phyloP scores from a whole-genome alignment of 768 basidiomycete species.

The Flagelloscypha sp. region DNA sequence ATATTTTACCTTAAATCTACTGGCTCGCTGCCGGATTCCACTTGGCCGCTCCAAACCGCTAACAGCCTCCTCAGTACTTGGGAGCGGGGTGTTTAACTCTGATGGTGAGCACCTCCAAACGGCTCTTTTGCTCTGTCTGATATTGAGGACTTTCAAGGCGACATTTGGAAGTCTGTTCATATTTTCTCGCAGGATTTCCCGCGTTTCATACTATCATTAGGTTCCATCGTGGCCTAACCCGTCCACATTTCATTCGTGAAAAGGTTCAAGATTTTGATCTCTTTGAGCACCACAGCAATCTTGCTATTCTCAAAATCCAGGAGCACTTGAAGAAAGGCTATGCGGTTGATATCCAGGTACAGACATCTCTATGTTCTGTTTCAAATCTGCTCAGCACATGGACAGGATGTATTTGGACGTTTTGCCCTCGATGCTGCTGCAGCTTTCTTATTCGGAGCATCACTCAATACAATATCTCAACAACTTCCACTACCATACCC shows the following conservation, averaged over 20 bases:
- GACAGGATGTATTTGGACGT: conserved; percentile 43
- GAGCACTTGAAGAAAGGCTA: conserved; percentile 35
- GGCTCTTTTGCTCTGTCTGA: not conserved
- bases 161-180: conserved; percentile 46
- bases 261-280: conserved; percentile 46
- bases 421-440: conserved; percentile 56
- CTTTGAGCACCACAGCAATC: conserved; percentile 42
- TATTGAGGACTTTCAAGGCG: conserved; percentile 27
- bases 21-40: too few relatives aligned
- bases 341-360: conserved; percentile 51
- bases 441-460: conserved; percentile 46
- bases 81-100: conserved; percentile 53
- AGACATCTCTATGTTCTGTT: not conserved
- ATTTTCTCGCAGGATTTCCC: not conserved
- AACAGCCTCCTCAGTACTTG: conserved; percentile 31
- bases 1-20: too few relatives aligned
- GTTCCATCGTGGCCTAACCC: conserved; percentile 51
- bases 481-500: conserved; percentile 39
- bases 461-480: conserved; percentile 37
- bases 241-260: conserved; percentile 53
- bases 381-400: not conserved
- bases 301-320: conserved; percentile 36
- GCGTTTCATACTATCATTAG: conserved; percentile 19
- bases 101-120: conserved; percentile 28
- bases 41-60: too few relatives aligned